phyloP scores from a whole-genome alignment of 306 rosid genomes.

The Macrotyloma uniflorum region DNA sequence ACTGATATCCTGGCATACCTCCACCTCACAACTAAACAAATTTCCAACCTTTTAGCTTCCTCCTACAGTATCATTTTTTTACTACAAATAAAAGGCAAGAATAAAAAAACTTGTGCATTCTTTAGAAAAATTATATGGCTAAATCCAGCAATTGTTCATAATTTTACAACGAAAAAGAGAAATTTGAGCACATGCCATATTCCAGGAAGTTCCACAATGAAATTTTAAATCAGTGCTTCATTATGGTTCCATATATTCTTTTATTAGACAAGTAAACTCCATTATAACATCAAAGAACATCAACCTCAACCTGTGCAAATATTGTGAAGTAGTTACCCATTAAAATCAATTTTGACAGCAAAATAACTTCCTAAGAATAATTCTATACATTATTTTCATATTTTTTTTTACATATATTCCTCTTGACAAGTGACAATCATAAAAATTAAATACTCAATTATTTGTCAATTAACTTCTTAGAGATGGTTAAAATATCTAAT shows the following conservation, averaged over 20 bases:
- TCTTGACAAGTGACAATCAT: background rate
- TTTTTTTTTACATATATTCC: background rate
- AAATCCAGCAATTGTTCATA: background rate
- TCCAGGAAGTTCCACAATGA: background rate
- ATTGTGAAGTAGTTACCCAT: slow-evolving; percentile 4
- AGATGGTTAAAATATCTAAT: slow-evolving; percentile 23
- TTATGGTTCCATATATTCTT: background rate
- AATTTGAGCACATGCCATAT: background rate
- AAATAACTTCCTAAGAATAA: slow-evolving; percentile 4
- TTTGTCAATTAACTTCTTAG: slow-evolving; percentile 18
- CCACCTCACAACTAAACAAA: background rate
- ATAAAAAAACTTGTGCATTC: background rate
- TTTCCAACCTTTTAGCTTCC: slow-evolving; percentile 11
- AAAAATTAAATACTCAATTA: slow-evolving; percentile 2
- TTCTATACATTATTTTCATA: slow-evolving; percentile 4
- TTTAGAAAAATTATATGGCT: background rate
- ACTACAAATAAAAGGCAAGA: background rate
- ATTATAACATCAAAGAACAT: background rate
- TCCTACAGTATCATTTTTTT: background rate
- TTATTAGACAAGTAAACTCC: background rate
- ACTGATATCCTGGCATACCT: background rate
- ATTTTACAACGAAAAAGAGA: background rate
- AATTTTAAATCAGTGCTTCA: background rate
- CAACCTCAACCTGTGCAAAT: background rate
- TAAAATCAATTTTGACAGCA: slow-evolving; percentile 1